Conservation (phyloP, 805 yeast genomes). For the Schwanniomyces pseudopolymorphus region DNA sequence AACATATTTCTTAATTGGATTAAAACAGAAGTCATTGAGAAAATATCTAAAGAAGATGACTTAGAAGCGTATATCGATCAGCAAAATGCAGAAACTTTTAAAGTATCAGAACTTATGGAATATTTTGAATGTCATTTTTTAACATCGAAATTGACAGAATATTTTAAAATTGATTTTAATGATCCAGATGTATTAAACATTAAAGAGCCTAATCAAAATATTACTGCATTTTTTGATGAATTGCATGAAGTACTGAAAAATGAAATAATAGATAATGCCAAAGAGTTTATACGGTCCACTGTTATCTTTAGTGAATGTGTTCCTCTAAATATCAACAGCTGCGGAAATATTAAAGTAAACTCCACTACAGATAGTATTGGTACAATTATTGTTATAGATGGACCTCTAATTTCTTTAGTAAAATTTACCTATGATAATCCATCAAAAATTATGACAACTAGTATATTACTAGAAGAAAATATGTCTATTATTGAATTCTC, state of each 20-base stretch:
- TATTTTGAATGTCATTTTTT: constrained; percentile 24
- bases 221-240: constrained; percentile 1
- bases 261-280: constrained; percentile 23
- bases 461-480: neutral
- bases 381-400: constrained; percentile 1
- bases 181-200: constrained; percentile 11
- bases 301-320: constrained; percentile 13
- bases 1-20: constrained; percentile 48
- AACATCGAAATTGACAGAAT: constrained; percentile 16
- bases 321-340: constrained; percentile 7
- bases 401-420: neutral
- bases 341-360: neutral
- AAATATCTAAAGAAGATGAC: constrained; percentile 40
- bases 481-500: constrained; percentile 1
- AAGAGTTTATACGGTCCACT: constrained; percentile 22
- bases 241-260: constrained; percentile 9
- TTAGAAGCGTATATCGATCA: constrained; percentile 12
- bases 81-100: constrained; percentile 8
- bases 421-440: constrained; percentile 3
- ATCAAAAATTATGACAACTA: neutral
- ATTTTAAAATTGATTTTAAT: constrained; percentile 16
- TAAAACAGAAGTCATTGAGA: constrained; percentile 31
- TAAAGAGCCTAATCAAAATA: constrained; percentile 5
- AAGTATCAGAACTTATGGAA: constrained; percentile 20
- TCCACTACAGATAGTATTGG: constrained; percentile 3